Base-by-base conservation (phyloP, 2,329 filamentous ascomycete genomes). In the Ophiostoma australiae region DNA sequence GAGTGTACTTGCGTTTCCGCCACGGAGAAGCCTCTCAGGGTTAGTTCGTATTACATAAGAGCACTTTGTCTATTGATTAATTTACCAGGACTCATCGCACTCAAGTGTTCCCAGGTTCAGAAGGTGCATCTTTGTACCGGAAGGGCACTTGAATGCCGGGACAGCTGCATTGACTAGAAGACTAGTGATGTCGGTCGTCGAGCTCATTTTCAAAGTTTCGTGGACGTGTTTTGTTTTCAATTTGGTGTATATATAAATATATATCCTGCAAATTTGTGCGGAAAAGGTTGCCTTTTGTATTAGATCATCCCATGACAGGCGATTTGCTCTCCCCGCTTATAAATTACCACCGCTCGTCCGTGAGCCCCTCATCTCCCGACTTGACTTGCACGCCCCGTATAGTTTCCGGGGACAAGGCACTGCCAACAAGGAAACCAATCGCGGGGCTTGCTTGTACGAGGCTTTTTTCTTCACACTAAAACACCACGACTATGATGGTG, bases 131-230 rank as follows among this genome's bases (percentile, higher is more conserved):
- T 70, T 70, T 10, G 70, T 72, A 65, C 70, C 70, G 13, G 35
- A 37, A 10, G 70, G 70, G 39, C 70, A 72, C 68, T 72, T 72
- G 63, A 70, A 72, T 7, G 68, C 70, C 31, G 70, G 70, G 6
- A 70, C 65, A 4, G 70, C 70, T n/a, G 70, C 70, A 68, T 70
- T 68, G 11, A 58, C 70, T 15, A 72, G 52, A 6, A 71, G 70
- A 5, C 68, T 48, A 10, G 70, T 35, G 11, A 69, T 61, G 37
- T 71, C 70, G 11, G 61, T 39, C 2, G 61, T 65, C 17, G 61
- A 65, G 61, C 5, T 37, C 33, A 65, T 41, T 39, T 41, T 66
- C 23, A 41, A 44, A 67, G 52, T 58, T 58, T 23, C 27, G 5
- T 41, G 4, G 39, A 41, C 39, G 27, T 31, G 44, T 20, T 48